Percentiles rank a stretch among this genome's conserved stretches.
Evolutionary conservation across 352 stramenopile genomes (phyloP).

Genomic region (Blastocystis sp.): DNA sequence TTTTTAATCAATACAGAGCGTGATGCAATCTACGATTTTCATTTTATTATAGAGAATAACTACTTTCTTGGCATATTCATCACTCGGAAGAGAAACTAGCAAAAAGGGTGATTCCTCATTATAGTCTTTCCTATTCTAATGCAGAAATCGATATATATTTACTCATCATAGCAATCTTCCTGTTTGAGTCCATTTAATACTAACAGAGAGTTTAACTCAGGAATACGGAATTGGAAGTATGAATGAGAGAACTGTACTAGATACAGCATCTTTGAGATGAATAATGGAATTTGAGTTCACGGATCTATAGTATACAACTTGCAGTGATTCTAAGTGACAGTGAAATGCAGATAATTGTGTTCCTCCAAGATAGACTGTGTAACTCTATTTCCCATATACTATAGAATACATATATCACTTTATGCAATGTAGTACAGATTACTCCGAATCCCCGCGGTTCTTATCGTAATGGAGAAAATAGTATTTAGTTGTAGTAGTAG

Average conservation of each 20-base stretch:
- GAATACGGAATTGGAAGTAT: conserved; percentile 71
- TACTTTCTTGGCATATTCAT: conserved; percentile 69
- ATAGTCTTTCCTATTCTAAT: conserved; percentile 65
- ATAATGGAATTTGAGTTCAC: neutral
- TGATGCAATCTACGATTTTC: conserved; percentile 70
- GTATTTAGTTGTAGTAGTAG: too few relatives aligned
- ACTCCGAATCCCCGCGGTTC: too few relatives aligned
- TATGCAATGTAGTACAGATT: too few relatives aligned
- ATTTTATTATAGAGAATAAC: neutral
- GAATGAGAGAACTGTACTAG: conserved; percentile 51
- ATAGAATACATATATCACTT: too few relatives aligned
- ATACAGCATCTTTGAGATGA: neutral
- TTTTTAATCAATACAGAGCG: conserved; percentile 76
- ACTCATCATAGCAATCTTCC: conserved; percentile 65
- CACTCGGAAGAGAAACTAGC: conserved; percentile 70
- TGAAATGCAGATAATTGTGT: too few relatives aligned
- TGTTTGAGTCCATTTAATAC: conserved; percentile 69
- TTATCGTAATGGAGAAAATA: too few relatives aligned
- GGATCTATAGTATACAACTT: too few relatives aligned
- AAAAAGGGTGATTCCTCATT: conserved; percentile 68
- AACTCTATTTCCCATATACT: too few relatives aligned
- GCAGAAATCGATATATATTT: conserved; percentile 68
- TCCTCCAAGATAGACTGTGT: too few relatives aligned
- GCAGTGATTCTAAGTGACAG: too few relatives aligned
- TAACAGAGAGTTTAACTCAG: conserved; percentile 74